Evolutionary conservation across 1,139 yeast genomes (phyloP).

Genomic region (Blastobotrys ciferrii): DNA sequence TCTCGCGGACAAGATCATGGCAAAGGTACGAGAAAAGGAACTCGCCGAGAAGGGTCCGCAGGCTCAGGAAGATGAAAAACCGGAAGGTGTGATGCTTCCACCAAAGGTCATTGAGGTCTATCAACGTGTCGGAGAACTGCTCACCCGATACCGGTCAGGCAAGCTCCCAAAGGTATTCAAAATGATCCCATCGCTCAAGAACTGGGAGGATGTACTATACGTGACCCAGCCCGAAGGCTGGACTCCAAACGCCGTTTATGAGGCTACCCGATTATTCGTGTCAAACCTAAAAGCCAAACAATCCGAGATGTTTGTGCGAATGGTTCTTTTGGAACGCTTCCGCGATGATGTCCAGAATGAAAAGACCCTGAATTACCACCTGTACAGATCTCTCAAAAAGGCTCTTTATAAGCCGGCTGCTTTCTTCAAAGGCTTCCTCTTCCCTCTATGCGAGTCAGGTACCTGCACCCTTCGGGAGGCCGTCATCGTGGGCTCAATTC

Average conservation of each 20-base stretch:
- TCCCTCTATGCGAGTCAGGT: conserved; percentile 69
- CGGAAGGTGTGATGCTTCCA: conserved; percentile 71
- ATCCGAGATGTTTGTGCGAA: conserved; percentile 78
- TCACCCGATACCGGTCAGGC: conserved; percentile 93
- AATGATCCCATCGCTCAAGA: conserved; percentile 84
- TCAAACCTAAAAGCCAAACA: conserved; percentile 85
- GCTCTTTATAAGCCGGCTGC: conserved; percentile 96
- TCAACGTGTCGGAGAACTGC: conserved; percentile 82
- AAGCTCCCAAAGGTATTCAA: conserved; percentile 92
- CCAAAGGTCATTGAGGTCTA: conserved; percentile 95
- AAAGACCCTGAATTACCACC: conserved; percentile 69
- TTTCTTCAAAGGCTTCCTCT: conserved; percentile 90
- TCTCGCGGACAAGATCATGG: conserved; percentile 89
- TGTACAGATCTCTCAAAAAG: conserved; percentile 87
- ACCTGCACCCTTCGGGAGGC: conserved; percentile 88
- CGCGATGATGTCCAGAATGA: conserved; percentile 78
- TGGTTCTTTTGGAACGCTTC: conserved; percentile 78
- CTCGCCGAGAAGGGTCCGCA: conserved; percentile 26
- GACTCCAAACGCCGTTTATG: conserved; percentile 97
- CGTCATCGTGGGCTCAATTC: conserved; percentile 88
- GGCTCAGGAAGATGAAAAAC: conserved; percentile 26
- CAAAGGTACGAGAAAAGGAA: conserved; percentile 80
- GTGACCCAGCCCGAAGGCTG: conserved; percentile 90
- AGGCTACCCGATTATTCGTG: conserved; percentile 90
- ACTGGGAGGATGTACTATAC: conserved; percentile 93